Evolutionary conservation across 2,329 filamentous ascomycete genomes (phyloP).

Genomic region (Phaeosphaeriaceae sp.): DNA sequence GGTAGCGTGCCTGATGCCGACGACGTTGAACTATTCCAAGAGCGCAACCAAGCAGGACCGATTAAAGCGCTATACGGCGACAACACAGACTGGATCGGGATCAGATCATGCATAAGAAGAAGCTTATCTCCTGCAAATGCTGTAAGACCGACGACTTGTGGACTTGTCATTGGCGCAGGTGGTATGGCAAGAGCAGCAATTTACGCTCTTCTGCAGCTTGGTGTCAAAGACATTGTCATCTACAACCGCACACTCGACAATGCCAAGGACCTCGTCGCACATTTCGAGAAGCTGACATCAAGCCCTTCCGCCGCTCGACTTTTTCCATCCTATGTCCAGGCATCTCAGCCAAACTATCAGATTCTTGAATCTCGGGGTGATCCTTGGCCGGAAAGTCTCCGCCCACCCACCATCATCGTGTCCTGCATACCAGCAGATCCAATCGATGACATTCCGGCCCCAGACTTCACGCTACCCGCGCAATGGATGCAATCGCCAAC

Average conservation of each 20-base stretch:
- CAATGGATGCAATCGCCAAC: constrained; percentile 76
- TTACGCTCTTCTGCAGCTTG: constrained; percentile 81
- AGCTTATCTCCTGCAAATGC: constrained; percentile 75
- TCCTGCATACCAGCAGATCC: constrained; percentile 77
- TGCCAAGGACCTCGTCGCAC: constrained; percentile 70
- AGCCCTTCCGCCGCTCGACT: constrained; percentile 25
- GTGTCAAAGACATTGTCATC: constrained; percentile 77
- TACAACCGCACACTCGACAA: constrained; percentile 73
- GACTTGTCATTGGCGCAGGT: constrained; percentile 64
- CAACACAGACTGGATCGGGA: constrained; percentile 84
- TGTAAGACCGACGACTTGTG: constrained; percentile 61
- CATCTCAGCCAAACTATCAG: constrained; percentile 57
- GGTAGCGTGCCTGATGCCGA: constrained; percentile 65
- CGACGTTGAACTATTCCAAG: constrained; percentile 58
- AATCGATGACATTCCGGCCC: constrained; percentile 67
- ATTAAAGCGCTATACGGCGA: constrained; percentile 77
- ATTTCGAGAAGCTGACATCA: constrained; percentile 66
- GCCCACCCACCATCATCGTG: constrained; percentile 74
- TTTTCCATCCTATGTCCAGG: constrained; percentile 29
- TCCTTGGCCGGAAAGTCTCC: constrained; percentile 69
- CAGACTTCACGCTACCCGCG: constrained; percentile 73
- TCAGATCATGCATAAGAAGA: constrained; percentile 74
- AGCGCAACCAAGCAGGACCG: constrained; percentile 70
- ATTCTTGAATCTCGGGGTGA: constrained; percentile 67
- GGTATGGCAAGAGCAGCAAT: constrained; percentile 81